phyloP scores from a whole-genome alignment of 768 basidiomycete genomes.

The Panaeolus cyanescens region DNA sequence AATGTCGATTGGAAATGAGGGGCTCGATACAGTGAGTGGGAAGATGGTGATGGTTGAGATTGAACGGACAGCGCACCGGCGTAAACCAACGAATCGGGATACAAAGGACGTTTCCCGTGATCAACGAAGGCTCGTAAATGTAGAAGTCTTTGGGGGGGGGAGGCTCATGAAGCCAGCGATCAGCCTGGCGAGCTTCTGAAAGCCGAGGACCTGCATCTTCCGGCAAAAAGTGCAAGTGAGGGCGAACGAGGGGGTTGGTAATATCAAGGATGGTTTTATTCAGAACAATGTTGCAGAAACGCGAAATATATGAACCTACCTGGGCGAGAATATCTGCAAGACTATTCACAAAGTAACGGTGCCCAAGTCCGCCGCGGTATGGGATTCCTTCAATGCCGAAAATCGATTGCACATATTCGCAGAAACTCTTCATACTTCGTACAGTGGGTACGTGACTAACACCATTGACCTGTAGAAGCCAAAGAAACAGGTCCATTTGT shows the following conservation, averaged over 20 bases:
- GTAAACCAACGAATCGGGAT: constrained; percentile 5
- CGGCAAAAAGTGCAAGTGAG: constrained; percentile 31
- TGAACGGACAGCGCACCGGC: no score
- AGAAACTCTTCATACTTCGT: constrained; percentile 12
- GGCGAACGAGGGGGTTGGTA: constrained; percentile 34
- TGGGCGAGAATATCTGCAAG: constrained; percentile 31
- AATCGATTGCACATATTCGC: constrained; percentile 9
- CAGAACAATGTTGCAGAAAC: not conserved
- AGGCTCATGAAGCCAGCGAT: constrained; percentile 29
- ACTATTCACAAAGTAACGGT: constrained; percentile 32
- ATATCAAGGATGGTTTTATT: constrained; percentile 31
- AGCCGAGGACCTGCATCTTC: constrained; percentile 28
- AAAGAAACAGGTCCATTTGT: constrained; percentile 29
- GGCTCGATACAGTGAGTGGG: no score
- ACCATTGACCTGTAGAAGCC: constrained; percentile 23
- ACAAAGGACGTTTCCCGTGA: not conserved
- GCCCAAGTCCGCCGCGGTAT: constrained; percentile 31
- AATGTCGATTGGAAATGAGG: no score
- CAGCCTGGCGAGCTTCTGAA: constrained; percentile 18
- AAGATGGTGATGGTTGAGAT: no score
- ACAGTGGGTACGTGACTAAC: constrained; percentile 23
- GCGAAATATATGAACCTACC: constrained; percentile 14
- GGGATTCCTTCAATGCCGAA: constrained; percentile 28
- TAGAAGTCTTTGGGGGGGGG: constrained; percentile 23
- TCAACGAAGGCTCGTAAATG: constrained; percentile 25